Percentiles rank a stretch among this genome's conserved stretches.
phyloP scores from a whole-genome alignment of 2,329 filamentous ascomycete genomes.

The Cercospora zeae-maydis region DNA sequence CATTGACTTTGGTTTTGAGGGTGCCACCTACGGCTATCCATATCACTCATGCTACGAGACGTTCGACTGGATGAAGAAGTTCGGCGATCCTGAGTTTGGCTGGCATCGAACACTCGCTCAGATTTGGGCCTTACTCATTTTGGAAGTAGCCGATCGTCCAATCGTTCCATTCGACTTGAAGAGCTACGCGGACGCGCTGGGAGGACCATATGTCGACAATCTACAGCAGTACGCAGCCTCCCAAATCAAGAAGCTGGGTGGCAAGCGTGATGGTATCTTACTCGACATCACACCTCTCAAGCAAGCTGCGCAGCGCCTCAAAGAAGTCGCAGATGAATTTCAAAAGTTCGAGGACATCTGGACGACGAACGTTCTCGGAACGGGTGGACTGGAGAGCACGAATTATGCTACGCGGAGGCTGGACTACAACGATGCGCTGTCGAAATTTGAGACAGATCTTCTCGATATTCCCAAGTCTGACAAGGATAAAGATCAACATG shows the following conservation, averaged over 20 bases:
- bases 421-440: constrained; percentile 75
- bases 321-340: constrained; percentile 61
- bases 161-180: constrained; percentile 78
- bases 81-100: constrained; percentile 72
- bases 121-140: constrained; percentile 73
- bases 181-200: constrained; percentile 65
- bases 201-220: constrained; percentile 59
- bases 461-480: constrained; percentile 61
- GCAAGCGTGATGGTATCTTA: constrained; percentile 28
- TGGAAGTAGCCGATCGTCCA: constrained; percentile 78
- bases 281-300: constrained; percentile 59
- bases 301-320: constrained; percentile 61
- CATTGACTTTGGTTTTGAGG: constrained; percentile 76
- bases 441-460: constrained; percentile 75
- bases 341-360: constrained; percentile 73
- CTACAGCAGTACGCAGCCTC: constrained; percentile 58
- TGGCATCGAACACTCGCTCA: constrained; percentile 79
- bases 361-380: constrained; percentile 66
- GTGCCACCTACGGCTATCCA: constrained; percentile 57
- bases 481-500: constrained; percentile 21
- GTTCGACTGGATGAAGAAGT: constrained; percentile 76
- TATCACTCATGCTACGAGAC: constrained; percentile 86
- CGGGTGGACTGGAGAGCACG: constrained; percentile 70
- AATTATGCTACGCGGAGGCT: constrained; percentile 64
- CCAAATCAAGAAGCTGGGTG: constrained; percentile 7